Conservation (phyloP, 805 yeast genomes). For the Candida alai region DNA sequence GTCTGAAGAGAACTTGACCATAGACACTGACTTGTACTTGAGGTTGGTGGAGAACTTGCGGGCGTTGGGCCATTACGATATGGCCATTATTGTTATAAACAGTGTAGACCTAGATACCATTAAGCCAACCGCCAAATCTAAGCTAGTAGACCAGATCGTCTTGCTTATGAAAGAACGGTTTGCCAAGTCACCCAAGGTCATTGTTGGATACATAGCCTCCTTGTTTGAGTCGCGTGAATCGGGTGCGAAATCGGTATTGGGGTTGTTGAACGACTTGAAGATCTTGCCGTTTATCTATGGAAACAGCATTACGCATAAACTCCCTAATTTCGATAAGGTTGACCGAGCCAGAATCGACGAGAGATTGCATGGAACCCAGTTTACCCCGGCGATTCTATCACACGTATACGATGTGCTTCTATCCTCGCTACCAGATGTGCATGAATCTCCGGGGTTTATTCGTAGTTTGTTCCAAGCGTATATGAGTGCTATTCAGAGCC, state of each 20-base stretch:
- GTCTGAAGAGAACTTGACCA: slow-evolving; percentile 20
- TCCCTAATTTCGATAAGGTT: slow-evolving; percentile 14
- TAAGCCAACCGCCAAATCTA: slow-evolving; percentile 13
- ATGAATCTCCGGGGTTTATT: slow-evolving; percentile 11
- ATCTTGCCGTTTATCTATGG: slow-evolving; percentile 25
- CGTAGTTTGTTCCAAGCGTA: slow-evolving; percentile 20
- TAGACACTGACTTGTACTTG: slow-evolving; percentile 22
- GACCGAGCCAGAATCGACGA: slow-evolving; percentile 31
- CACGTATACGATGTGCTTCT: slow-evolving; percentile 23
- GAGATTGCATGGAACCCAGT: slow-evolving; percentile 17
- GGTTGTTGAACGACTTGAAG: slow-evolving; percentile 23
- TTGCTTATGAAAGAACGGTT: slow-evolving; percentile 26
- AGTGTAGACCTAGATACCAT: slow-evolving; percentile 22
- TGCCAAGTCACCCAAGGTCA: slow-evolving; percentile 28
- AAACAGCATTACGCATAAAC: slow-evolving; percentile 13
- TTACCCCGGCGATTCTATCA: slow-evolving; percentile 18
- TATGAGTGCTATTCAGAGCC: slow-evolving; percentile 6
- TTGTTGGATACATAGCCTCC: slow-evolving; percentile 34
- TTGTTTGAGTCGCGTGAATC: slow-evolving; percentile 17
- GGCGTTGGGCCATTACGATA: slow-evolving; percentile 25
- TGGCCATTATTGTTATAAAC: slow-evolving; percentile 33
- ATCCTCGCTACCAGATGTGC: slow-evolving; percentile 13
- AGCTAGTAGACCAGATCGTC: slow-evolving; percentile 29
- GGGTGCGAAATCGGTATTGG: slow-evolving; percentile 11
- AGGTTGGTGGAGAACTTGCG: slow-evolving; percentile 29